Conservation (phyloP, 2,329 filamentous ascomycete species). For the Phialophora macrospora region DNA sequence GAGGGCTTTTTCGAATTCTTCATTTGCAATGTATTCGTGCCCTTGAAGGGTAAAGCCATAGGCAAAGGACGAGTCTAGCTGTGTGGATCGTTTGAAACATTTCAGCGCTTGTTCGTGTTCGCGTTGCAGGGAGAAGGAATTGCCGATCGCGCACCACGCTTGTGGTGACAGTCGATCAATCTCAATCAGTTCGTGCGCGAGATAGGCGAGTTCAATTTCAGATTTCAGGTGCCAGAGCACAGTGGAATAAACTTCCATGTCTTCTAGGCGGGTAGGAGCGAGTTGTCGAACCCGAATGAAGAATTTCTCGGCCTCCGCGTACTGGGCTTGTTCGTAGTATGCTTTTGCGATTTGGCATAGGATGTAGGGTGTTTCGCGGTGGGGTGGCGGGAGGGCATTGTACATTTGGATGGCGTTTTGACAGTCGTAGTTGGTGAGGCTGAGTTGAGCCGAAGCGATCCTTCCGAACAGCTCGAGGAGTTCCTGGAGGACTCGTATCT, state of each 20-base stretch:
- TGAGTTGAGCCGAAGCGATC: constrained; percentile 78
- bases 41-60: constrained; percentile 96
- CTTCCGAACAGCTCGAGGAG: constrained; percentile 81
- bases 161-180: constrained; percentile 86
- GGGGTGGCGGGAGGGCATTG: constrained; percentile 69
- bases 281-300: constrained; percentile 80
- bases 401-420: constrained; percentile 77
- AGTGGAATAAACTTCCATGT: constrained; percentile 98
- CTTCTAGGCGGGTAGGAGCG: constrained; percentile 80
- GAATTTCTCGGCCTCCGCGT: constrained; percentile 82
- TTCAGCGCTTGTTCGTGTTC: constrained; percentile 94
- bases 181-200: constrained; percentile 89
- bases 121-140: constrained; percentile 87
- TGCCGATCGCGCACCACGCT: constrained; percentile 94
- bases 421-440: constrained; percentile 78
- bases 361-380: constrained; percentile 92
- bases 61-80: constrained; percentile 85
- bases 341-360: constrained; percentile 87
- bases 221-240: constrained; percentile 98
- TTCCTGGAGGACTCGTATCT: constrained; percentile 76
- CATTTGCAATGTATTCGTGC: constrained; percentile 92
- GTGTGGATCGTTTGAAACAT: constrained; percentile 93
- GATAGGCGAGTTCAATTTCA: constrained; percentile 86
- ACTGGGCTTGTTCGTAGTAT: constrained; percentile 87
- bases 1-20: constrained; percentile 95